Conservation (phyloP, 371 early-diverging fungal genomes). For the Mucor racemosus region DNA sequence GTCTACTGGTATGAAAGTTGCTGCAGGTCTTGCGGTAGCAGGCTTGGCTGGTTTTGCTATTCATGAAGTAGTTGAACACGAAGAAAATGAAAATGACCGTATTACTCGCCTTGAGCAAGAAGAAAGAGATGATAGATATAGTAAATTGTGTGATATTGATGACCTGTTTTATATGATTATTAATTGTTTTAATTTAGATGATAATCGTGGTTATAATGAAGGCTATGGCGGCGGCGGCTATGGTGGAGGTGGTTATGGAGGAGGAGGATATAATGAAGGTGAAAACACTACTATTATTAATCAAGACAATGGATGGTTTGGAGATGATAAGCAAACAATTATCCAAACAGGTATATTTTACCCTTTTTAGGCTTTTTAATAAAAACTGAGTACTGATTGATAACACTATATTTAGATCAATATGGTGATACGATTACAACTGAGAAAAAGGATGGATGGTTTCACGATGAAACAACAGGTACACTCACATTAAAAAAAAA, state of each 20-base stretch:
- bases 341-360: constrained; percentile 12
- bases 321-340: constrained; percentile 42
- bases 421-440: constrained; percentile 43
- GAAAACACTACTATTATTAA: constrained; percentile 39
- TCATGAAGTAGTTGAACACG: constrained; percentile 48
- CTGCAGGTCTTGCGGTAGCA: constrained; percentile 45
- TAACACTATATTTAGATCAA: constrained; percentile 24
- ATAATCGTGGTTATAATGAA: too few relatives aligned
- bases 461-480: constrained; percentile 37
- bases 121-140: constrained; percentile 31
- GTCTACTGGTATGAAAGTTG: constrained; percentile 50
- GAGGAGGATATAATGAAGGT: background rate
- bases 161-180: background rate
- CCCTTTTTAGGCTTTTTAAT: background rate
- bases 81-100: constrained; percentile 40
- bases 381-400: background rate
- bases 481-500: background rate
- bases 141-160: background rate
- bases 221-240: constrained; percentile 25
- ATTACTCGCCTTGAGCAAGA: constrained; percentile 33
- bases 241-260: constrained; percentile 6
- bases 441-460: constrained; percentile 42
- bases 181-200: background rate
- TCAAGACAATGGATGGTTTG: constrained; percentile 51
- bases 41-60: constrained; percentile 48